phyloP scores from a whole-genome alignment of 345 rosid species.

The Hibiscus syriacus region DNA sequence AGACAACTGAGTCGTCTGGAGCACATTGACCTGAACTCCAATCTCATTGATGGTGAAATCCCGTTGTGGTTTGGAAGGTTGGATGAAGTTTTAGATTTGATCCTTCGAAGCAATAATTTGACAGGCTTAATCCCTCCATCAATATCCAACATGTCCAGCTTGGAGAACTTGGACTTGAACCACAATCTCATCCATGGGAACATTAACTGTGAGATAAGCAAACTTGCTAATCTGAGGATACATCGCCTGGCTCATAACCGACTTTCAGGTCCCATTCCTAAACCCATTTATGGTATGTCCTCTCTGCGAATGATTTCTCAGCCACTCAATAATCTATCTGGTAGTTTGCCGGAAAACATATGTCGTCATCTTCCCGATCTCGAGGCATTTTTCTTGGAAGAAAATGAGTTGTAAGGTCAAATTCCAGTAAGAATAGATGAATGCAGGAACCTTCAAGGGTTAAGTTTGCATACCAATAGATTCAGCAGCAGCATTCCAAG shows the following conservation, averaged over 20 bases:
- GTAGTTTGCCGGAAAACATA: background rate
- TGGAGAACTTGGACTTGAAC: background rate
- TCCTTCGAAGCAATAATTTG: background rate
- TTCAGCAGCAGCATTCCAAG: too few relatives aligned
- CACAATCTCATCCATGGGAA: background rate
- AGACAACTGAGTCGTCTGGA: background rate
- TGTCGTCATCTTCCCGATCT: background rate
- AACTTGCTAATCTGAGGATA: background rate
- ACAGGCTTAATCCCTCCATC: constrained; percentile 7
- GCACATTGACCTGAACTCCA: background rate
- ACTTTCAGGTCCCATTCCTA: background rate
- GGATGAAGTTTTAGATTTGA: constrained; percentile 2
- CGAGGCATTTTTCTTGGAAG: background rate
- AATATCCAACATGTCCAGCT: constrained; percentile 1
- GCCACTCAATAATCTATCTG: background rate
- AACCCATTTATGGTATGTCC: background rate
- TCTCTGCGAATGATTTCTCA: background rate
- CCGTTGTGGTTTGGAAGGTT: background rate
- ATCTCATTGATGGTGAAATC: background rate
- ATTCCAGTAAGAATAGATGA: background rate
- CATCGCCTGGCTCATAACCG: background rate
- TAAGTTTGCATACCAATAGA: too few relatives aligned
- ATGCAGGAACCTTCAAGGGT: too few relatives aligned
- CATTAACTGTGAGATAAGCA: background rate
- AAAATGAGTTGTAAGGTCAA: background rate